Conservation (phyloP, 805 yeast genomes). For the Jamesozyma gamospora region DNA sequence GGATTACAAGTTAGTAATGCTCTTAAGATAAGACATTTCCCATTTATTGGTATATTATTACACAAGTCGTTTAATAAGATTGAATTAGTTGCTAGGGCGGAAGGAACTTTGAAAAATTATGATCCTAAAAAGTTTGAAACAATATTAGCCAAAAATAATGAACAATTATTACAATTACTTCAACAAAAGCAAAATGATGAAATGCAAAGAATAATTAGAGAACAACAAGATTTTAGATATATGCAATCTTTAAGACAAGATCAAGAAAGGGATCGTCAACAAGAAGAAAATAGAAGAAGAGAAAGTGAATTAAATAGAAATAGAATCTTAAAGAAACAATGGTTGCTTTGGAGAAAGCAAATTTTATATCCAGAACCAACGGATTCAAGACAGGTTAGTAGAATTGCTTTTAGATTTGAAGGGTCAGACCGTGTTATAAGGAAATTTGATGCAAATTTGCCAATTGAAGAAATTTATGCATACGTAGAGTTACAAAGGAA, state of each 20-base stretch:
- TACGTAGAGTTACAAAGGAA: constrained; percentile 46
- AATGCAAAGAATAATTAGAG: constrained; percentile 45
- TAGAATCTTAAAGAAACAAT: constrained; percentile 26
- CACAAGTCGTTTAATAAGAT: constrained; percentile 40
- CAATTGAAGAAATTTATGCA: constrained; percentile 59
- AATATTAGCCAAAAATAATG: constrained; percentile 20
- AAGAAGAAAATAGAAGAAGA: constrained; percentile 28
- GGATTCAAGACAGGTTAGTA: constrained; percentile 33
- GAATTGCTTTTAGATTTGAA: constrained; percentile 60
- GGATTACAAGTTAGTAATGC: constrained; percentile 74
- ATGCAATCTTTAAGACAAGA: constrained; percentile 62
- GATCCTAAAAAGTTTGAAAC: constrained; percentile 12
- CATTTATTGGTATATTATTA: constrained; percentile 72
- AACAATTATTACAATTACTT: constrained; percentile 43
- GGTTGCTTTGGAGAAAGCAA: constrained; percentile 42
- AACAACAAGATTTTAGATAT: constrained; percentile 71
- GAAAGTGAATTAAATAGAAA: constrained; percentile 13
- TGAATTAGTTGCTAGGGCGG: constrained; percentile 24
- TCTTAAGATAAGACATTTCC: constrained; percentile 60
- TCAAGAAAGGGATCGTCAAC: constrained; percentile 35
- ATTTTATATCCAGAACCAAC: constrained; percentile 27
- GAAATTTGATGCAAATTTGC: constrained; percentile 36
- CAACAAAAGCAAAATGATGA: constrained; percentile 54
- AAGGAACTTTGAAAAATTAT: constrained; percentile 16
- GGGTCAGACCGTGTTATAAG: constrained; percentile 50